phyloP scores from a whole-genome alignment of 129 eudicot genomes.

The Centrapalus pauciflorus region DNA sequence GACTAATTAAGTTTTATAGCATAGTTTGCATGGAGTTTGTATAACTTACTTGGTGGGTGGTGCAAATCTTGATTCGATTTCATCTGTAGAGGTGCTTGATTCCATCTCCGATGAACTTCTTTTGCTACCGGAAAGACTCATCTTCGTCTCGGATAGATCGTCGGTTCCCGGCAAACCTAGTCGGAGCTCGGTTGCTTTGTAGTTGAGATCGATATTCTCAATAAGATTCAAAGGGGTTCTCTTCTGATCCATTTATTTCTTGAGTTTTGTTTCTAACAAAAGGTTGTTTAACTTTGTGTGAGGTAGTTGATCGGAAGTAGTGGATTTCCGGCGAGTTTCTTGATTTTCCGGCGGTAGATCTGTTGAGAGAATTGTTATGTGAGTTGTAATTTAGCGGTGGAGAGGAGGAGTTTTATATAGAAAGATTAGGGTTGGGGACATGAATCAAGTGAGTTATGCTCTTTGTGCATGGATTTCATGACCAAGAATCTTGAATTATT shows the following conservation, averaged over 20 bases:
- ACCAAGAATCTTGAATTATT: conserved; percentile 21
- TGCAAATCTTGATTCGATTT: conserved; percentile 35
- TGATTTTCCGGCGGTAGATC: conserved; percentile 2
- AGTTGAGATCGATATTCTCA: conserved; percentile 34
- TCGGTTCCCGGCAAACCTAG: conserved; percentile 68
- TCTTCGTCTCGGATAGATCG: conserved; percentile 28
- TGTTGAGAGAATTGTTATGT: conserved; percentile 23
- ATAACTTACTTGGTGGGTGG: conserved; percentile 71
- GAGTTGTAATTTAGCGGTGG: conserved; percentile 23
- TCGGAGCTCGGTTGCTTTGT: conserved; percentile 50
- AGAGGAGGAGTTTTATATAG: conserved; percentile 19
- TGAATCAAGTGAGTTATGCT: conserved; percentile 29
- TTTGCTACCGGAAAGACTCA: conserved; percentile 36
- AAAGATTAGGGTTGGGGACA: conserved; percentile 29
- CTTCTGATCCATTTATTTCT: conserved; percentile 21
- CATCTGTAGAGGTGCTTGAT: conserved; percentile 24
- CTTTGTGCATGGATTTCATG: conserved; percentile 35
- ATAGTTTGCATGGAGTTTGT: conserved; percentile 5
- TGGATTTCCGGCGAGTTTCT: conserved; percentile 19
- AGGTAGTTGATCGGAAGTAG: neutral
- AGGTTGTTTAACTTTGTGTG: neutral
- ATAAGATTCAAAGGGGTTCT: conserved; percentile 24
- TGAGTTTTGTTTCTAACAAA: neutral
- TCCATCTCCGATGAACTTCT: conserved; percentile 57
- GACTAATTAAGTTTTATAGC: no score